A percentile compares a stretch with the other conserved stretches of the same genome.
These are phyloP conservation scores for Malassezia sympodialis DNA, from an alignment of 1,284 basidiomycete genomes.

Conservation along the genomic window DNA sequence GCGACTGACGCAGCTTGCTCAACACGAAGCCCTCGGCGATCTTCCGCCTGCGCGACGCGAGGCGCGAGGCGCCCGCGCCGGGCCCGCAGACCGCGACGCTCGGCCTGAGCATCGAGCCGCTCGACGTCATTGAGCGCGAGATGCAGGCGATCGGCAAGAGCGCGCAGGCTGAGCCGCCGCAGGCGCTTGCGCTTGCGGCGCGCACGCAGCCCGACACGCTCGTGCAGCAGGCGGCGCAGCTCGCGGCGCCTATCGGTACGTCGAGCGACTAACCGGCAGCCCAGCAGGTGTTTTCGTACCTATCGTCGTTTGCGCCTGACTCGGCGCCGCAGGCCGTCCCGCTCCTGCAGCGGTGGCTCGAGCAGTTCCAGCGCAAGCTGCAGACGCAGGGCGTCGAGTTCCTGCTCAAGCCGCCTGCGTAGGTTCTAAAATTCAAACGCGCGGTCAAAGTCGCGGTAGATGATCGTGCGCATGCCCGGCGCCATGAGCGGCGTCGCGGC, in stretches of 20 bases:
- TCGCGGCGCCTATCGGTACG: conserved; percentile 38
- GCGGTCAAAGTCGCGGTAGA: conserved; percentile 17
- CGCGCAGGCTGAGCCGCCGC: not conserved
- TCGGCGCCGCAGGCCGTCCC: conserved; percentile 43
- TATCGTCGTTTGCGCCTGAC: conserved; percentile 43
- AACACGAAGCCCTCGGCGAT: conserved; percentile 45
- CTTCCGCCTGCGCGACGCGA: conserved; percentile 25
- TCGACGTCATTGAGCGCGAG: conserved; percentile 29
- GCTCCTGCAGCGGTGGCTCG: conserved; percentile 43
- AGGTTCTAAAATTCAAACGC: conserved; percentile 13
- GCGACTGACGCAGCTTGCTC: conserved; percentile 19
- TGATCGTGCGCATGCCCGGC: conserved; percentile 16
- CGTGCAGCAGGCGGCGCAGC: conserved; percentile 13
- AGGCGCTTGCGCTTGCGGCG: conserved; percentile 3
- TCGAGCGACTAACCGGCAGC: conserved; percentile 18
- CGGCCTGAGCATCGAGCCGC: conserved; percentile 41
- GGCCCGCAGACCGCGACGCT: conserved; percentile 24
- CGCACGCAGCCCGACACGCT: conserved; percentile 4
- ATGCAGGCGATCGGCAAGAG: conserved; percentile 17
- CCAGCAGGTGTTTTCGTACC: conserved; percentile 38
- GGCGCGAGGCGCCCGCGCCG: not conserved
- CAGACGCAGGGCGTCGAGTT: conserved; percentile 31
- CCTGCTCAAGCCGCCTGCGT: conserved; percentile 21
- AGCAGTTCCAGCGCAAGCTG: conserved; percentile 42
- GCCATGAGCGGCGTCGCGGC: conserved; percentile 14